These are phyloP conservation scores for Yamadazyma trypodendri DNA, from an alignment of 1,139 yeast genomes.

Conservation along the genomic window DNA sequence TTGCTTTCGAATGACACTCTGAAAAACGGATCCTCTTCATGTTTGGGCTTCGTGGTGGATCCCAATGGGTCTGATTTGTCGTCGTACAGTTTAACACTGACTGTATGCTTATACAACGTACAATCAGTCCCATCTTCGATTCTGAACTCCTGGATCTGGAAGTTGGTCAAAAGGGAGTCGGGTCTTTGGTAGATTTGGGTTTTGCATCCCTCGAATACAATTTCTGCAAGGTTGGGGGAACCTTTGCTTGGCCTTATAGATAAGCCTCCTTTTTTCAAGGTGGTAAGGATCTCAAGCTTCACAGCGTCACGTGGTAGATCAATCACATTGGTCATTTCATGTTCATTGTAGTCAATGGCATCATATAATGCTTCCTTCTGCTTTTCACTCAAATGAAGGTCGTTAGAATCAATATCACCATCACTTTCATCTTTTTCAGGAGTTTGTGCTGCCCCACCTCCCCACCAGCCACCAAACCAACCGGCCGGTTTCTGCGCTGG, in stretches of 20 bases:
- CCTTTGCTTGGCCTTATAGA: conserved; percentile 48
- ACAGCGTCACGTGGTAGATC: conserved; percentile 76
- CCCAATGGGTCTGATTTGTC: conserved; percentile 3
- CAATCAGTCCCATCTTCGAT: conserved; percentile 83
- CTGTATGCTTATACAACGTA: conserved; percentile 78
- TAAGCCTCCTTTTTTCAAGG: conserved; percentile 76
- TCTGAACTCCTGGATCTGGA: conserved; percentile 75
- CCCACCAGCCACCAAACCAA: conserved; percentile 67
- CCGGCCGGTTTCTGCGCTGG: conserved; percentile 25
- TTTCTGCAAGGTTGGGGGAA: conserved; percentile 60
- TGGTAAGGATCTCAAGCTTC: conserved; percentile 62
- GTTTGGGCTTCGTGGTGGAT: conserved; percentile 27
- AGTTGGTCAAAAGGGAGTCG: conserved; percentile 69
- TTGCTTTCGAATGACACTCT: conserved; percentile 79
- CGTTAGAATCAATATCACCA: conserved; percentile 15
- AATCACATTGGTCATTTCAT: conserved; percentile 49
- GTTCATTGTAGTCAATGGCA: conserved; percentile 89
- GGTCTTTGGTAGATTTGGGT: conserved; percentile 75
- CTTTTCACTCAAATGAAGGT: conserved; percentile 49
- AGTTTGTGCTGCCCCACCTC: conserved; percentile 21
- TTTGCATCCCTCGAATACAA: conserved; percentile 80
- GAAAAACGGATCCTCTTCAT: conserved; percentile 63
- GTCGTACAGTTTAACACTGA: conserved; percentile 68
- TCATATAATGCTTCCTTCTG: conserved; percentile 84
- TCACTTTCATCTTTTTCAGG: conserved; percentile 3